Evolutionary conservation across 2,329 filamentous ascomycete species (phyloP), one percentile per base, ranked within the genome.

Genomic region (Raffaelea ambrosiae): DNA sequence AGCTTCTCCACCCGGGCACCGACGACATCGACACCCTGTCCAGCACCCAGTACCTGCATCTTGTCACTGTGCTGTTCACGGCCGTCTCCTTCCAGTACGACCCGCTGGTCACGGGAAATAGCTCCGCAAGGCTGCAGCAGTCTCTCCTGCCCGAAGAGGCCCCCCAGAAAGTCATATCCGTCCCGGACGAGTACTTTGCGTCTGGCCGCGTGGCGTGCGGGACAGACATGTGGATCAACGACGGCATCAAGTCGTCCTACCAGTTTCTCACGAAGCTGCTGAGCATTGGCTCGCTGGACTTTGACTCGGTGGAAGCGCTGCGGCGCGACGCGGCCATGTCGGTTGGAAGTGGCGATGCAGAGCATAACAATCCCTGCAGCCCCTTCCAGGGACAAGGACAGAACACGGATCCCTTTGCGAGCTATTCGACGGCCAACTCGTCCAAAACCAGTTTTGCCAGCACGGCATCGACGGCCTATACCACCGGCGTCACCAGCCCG

Each of bases 31-130:
- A 60, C n/a, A 47, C 46, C 5, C 51, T 61, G 7, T 56, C 53
- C 19, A 57, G 54, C 33, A 58, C 55, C 19, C 59, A 61, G 43
- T 60, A 62, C 31, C 48, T 62, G 3, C 60, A 62, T 41, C 53
- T 62, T 1, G 58, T 57, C 1, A 58, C 59, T 0, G 53, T 62
- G 3, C 44, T 62, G 1, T 62, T 62, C 31, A 61, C 58, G 3
- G 60, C 60, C n/a, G 59, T 60, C 9, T 62, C 60, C 2, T 58
- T 59, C 40, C 60, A 62, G 47, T 62, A 62, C 46, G 60, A 62
- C 36, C 60, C 60, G 5, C 51, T 62, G 9, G 53, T 61, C 5
- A 55, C 56, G 7, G 56, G 54, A 10, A 47, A 46, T 13, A 47
- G 51, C 14, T 43, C 47, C 3, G 40, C 53, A 3, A 52, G 56